Base-by-base conservation (phyloP, 768 basidiomycete species). In the Tubosaeta brunneosetosa region DNA sequence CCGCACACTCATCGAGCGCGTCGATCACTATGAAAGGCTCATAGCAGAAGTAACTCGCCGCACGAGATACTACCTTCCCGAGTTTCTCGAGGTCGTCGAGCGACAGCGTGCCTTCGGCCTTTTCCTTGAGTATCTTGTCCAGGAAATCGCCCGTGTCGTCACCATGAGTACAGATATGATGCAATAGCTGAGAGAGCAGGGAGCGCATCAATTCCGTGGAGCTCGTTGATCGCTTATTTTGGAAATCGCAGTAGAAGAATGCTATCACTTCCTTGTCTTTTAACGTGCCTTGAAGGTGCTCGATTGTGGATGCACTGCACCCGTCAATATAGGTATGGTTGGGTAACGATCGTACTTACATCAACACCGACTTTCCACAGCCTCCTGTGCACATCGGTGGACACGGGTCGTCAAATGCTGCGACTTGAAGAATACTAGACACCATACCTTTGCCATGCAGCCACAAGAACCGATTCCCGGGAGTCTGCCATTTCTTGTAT, bases 11-110 rank as follows among this genome's bases (percentile, higher is more conserved):
- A 13, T 56, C 52, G 6, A 56, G 51, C 3, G 47, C 55, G 14
- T 56, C 52, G 19, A 56, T 56, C 7, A 56, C 47, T 33, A 56
- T 44, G 9, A 56, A 6, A 10, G 55, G 55, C 12, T 45, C 25
- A 7, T 19, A 26, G 26, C 13, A 19, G 27, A 55, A 50, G 41
- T 16, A 42, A 27, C 25, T 27, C 4, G 50, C 44, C 1, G 46
- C 40, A 14, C 41, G 45, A 14, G 33, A 32, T 3, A 51, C 22
- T 8, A 40, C 34, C 3, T 41, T 37, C 32, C 50, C 36, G 10
- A 55, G 47, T 19, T 43, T 32, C 9, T 32, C 47, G 10, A 38
- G 46, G 34, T 43, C 16, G 16, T 43, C 8, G 19, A 44, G 42
- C 1, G 27, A 38, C 5, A 47, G 22, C 3, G 33, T 19, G 25